phyloP scores from a whole-genome alignment of 2,329 filamentous ascomycete species.

The Sphaerulina musiva region DNA sequence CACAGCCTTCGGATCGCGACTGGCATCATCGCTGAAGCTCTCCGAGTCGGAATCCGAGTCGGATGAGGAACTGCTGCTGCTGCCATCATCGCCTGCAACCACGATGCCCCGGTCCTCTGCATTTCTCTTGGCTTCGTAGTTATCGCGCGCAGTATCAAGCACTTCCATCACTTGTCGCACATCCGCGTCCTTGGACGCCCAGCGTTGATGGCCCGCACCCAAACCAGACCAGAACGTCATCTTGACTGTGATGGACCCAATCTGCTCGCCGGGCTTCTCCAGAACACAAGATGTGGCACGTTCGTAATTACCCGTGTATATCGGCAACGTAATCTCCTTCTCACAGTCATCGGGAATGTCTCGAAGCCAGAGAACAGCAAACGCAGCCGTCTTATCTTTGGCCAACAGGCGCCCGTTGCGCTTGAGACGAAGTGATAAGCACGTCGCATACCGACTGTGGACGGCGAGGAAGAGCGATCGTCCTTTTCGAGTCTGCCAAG shows the following conservation, averaged over 20 bases:
- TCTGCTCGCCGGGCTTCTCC: constrained; percentile 50
- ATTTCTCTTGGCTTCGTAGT: constrained; percentile 39
- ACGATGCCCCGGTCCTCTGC: constrained; percentile 24
- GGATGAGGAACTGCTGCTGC: neutral
- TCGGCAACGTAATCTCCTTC: constrained; percentile 50
- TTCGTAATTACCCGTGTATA: constrained; percentile 61
- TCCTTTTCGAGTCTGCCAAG: constrained; percentile 49
- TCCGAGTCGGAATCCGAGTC: constrained; percentile 3
- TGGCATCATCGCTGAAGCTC: constrained; percentile 15
- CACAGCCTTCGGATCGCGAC: constrained; percentile 14
- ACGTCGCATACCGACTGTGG: constrained; percentile 54
- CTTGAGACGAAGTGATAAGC: constrained; percentile 54
- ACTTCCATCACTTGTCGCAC: constrained; percentile 58
- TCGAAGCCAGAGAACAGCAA: constrained; percentile 61
- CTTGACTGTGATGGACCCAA: constrained; percentile 54
- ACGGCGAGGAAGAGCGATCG: constrained; percentile 51
- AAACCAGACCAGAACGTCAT: constrained; percentile 58
- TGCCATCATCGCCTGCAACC: constrained; percentile 11
- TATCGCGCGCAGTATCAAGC: constrained; percentile 55
- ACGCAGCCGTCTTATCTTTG: constrained; percentile 53
- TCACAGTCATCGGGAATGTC: constrained; percentile 64
- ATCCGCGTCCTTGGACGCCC: constrained; percentile 50
- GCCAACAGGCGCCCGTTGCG: constrained; percentile 39
- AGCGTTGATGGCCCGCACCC: constrained; percentile 52
- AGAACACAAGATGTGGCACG: constrained; percentile 47